phyloP scores from a whole-genome alignment of 2,329 filamentous ascomycete genomes.

The Aspergillus sp. region DNA sequence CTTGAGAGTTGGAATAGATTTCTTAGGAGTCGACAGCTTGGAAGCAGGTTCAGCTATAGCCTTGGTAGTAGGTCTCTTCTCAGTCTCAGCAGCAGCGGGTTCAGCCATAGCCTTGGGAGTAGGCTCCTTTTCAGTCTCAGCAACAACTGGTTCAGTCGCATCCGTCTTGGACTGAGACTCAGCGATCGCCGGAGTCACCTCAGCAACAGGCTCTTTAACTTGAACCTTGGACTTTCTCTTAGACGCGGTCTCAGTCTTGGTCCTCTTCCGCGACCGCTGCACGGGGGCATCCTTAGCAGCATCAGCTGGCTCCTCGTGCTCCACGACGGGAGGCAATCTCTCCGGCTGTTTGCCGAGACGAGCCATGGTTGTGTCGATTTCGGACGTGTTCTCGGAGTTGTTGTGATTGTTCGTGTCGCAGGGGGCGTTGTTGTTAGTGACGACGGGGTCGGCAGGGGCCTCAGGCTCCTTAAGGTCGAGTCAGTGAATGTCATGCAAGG shows the following conservation, averaged over 20 bases:
- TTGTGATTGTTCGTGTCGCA: not conserved
- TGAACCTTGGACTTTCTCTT: constrained; percentile 1
- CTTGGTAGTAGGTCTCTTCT: not conserved
- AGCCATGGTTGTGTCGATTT: constrained; percentile 8
- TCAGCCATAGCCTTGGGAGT: not conserved
- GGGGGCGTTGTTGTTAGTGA: not conserved
- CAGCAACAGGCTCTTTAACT: not conserved
- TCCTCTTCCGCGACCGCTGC: not conserved
- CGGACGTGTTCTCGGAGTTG: constrained; percentile 8
- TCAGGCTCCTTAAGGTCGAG: constrained; percentile 22
- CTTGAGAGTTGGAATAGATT: not conserved
- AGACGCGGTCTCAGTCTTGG: not conserved
- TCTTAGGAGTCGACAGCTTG: not conserved
- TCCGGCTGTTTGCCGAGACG: constrained; percentile 9
- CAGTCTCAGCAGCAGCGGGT: not conserved
- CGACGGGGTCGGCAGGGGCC: constrained; percentile 22
- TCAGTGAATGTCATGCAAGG: constrained; percentile 4
- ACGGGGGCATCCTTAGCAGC: constrained; percentile 21
- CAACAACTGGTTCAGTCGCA: not conserved
- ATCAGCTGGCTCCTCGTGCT: constrained; percentile 49
- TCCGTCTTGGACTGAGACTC: constrained; percentile 8
- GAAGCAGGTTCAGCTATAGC: not conserved
- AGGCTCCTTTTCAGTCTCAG: not conserved
- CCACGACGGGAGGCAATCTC: constrained; percentile 48
- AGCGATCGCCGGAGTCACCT: not conserved